Percentiles rank a stretch among this genome's conserved stretches.
phyloP scores from a whole-genome alignment of 805 yeast genomes.

The Cyberlindnera suaveolens region DNA sequence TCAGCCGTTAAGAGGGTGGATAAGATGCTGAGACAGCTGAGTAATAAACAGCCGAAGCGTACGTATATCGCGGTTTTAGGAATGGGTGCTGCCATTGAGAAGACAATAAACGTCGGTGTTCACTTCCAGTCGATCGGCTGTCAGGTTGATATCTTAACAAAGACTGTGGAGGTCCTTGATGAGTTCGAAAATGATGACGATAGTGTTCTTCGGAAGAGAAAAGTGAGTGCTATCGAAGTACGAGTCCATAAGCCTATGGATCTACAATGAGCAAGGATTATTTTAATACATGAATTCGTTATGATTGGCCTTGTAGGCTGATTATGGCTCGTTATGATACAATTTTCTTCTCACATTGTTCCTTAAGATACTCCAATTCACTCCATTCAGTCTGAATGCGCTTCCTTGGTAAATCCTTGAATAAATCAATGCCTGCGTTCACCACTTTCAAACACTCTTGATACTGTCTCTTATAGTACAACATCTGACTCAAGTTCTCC shows the following conservation, averaged over 20 bases:
- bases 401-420: slow-evolving; percentile 28
- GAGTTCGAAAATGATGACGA: slow-evolving; percentile 41
- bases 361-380: slow-evolving; percentile 42
- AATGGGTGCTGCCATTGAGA: slow-evolving; percentile 68
- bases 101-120: slow-evolving; percentile 54
- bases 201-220: slow-evolving; percentile 29
- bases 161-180: slow-evolving; percentile 64
- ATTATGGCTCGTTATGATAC: slow-evolving; percentile 2
- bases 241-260: slow-evolving; percentile 24
- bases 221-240: slow-evolving; percentile 38
- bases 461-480: slow-evolving; percentile 53
- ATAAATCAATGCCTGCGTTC: slow-evolving; percentile 29
- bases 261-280: not conserved
- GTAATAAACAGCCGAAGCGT: slow-evolving; percentile 35
- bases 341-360: slow-evolving; percentile 30
- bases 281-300: not conserved
- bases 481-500: slow-evolving; percentile 55
- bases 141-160: slow-evolving; percentile 56
- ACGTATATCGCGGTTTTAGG: slow-evolving; percentile 56
- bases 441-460: slow-evolving; percentile 42
- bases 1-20: slow-evolving; percentile 64
- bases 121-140: slow-evolving; percentile 48
- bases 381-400: slow-evolving; percentile 43
- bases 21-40: slow-evolving; percentile 42
- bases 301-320: not conserved